Conservation (phyloP, 23 red algal species). For the Cyanidiococcus yangmingshanensis region DNA sequence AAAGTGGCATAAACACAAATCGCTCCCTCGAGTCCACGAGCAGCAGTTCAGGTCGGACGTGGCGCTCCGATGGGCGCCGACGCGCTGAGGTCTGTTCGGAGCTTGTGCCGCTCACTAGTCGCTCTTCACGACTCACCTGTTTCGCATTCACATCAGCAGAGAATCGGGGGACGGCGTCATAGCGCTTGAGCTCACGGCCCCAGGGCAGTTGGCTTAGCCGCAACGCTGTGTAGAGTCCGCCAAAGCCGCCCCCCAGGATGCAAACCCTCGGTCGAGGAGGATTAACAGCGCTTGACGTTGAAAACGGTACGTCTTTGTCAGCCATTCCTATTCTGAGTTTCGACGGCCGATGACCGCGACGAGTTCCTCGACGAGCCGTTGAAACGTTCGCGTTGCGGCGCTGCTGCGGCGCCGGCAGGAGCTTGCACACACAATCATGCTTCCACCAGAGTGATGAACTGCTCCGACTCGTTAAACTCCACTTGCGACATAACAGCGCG, state of each 20-base stretch:
- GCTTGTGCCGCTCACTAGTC: not conserved
- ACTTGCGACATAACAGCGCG: too few species aligned
- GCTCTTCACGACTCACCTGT: too few species aligned
- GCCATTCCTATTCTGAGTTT: too few species aligned
- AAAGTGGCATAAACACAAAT: constrained; percentile 85
- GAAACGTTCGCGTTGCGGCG: too few species aligned
- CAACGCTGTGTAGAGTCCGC: constrained; percentile 69
- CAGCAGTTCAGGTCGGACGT: constrained; percentile 41
- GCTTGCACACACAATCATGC: too few species aligned
- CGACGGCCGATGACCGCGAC: too few species aligned
- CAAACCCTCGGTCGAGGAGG: constrained; percentile 62
- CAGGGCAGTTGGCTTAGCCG: constrained; percentile 60
- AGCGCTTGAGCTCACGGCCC: constrained; percentile 20
- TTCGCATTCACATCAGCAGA: not conserved
- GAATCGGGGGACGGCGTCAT: not conserved
- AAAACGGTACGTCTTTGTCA: too few species aligned
- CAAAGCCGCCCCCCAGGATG: constrained; percentile 84
- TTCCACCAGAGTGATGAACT: too few species aligned
- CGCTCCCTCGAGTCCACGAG: constrained; percentile 64
- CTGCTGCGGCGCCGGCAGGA: too few species aligned
- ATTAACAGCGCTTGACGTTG: too few species aligned
- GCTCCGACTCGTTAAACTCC: too few species aligned
- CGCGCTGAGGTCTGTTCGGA: constrained; percentile 18
- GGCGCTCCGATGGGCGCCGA: constrained; percentile 9
- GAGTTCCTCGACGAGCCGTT: too few species aligned